phyloP scores from a whole-genome alignment of 2,329 filamentous ascomycete species.

The Neonectria punicea region DNA sequence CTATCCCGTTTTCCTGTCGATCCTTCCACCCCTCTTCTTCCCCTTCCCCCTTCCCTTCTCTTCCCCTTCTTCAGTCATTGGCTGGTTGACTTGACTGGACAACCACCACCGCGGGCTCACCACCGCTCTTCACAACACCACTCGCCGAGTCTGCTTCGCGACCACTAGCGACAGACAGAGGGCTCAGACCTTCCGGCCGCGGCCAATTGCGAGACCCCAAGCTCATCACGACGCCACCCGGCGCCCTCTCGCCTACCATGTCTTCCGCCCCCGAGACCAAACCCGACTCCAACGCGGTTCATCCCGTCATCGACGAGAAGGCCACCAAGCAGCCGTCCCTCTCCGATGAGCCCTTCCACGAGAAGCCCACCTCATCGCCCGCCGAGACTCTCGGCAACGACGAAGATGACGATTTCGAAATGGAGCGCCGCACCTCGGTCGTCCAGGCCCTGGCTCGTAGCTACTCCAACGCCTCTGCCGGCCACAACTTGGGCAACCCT shows the following conservation, averaged over 20 bases:
- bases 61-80: background rate
- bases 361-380: constrained; percentile 43
- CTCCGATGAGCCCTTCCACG: constrained; percentile 44
- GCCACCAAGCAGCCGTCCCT: constrained; percentile 50
- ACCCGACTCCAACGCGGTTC: constrained; percentile 52
- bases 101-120: background rate
- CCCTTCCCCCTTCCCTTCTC: constrained; percentile 19
- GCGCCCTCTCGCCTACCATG: constrained; percentile 34
- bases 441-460: constrained; percentile 67
- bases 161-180: background rate
- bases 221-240: constrained; percentile 12
- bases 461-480: constrained; percentile 61
- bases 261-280: constrained; percentile 40
- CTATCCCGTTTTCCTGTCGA: constrained; percentile 32
- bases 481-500: constrained; percentile 55
- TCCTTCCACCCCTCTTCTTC: constrained; percentile 38
- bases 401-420: constrained; percentile 51
- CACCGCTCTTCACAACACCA: background rate
- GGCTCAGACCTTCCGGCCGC: constrained; percentile 8
- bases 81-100: constrained; percentile 1
- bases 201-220: constrained; percentile 32
- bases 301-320: constrained; percentile 26
- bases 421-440: constrained; percentile 61
- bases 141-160: constrained; percentile 7
- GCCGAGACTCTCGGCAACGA: constrained; percentile 46